These are phyloP conservation scores for Drechslerella dactyloides DNA, from an alignment of 2,329 filamentous ascomycete species.

Conservation along the genomic window DNA sequence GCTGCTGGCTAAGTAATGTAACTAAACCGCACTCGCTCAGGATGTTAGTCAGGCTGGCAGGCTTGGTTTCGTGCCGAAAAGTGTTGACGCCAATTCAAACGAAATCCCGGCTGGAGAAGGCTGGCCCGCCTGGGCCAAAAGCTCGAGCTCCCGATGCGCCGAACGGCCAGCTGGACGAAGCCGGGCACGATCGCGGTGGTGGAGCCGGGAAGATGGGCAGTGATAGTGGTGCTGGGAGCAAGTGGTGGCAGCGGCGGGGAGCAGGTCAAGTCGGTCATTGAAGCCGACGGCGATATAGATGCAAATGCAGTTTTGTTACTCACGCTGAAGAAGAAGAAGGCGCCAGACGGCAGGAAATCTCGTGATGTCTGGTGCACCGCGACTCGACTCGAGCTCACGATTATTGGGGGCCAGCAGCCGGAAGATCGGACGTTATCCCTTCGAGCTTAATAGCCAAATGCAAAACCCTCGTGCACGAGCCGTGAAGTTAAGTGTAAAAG, in stretches of 20 bases:
- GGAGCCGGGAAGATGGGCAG: neutral
- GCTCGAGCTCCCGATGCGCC: conserved; percentile 21
- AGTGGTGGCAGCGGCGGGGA: too few species aligned
- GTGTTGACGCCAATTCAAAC: conserved; percentile 22
- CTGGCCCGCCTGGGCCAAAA: conserved; percentile 2
- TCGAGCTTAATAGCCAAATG: conserved; percentile 1
- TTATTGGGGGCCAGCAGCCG: conserved; percentile 14
- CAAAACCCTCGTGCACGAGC: conserved; percentile 1
- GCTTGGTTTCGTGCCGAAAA: conserved; percentile 9
- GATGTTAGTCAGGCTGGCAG: conserved; percentile 28
- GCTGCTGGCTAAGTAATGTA: conserved; percentile 16
- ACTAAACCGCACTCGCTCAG: conserved; percentile 28
- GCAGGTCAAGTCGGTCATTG: conserved; percentile 3
- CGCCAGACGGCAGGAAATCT: conserved; percentile 9
- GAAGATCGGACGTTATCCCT: conserved; percentile 30
- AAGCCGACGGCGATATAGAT: neutral
- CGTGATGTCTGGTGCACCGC: conserved; percentile 24
- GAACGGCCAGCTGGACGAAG: conserved; percentile 1
- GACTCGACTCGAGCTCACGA: neutral
- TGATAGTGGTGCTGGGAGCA: too few species aligned
- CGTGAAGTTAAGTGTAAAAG: neutral
- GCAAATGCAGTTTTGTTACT: too few species aligned
- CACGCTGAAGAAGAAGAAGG: conserved; percentile 12
- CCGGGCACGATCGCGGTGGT: neutral
- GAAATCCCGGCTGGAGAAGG: neutral